A percentile compares a stretch with the other conserved stretches of the same genome.
phyloP scores from a whole-genome alignment of 2,329 filamentous ascomycete species.

The Emergomyces africanus region DNA sequence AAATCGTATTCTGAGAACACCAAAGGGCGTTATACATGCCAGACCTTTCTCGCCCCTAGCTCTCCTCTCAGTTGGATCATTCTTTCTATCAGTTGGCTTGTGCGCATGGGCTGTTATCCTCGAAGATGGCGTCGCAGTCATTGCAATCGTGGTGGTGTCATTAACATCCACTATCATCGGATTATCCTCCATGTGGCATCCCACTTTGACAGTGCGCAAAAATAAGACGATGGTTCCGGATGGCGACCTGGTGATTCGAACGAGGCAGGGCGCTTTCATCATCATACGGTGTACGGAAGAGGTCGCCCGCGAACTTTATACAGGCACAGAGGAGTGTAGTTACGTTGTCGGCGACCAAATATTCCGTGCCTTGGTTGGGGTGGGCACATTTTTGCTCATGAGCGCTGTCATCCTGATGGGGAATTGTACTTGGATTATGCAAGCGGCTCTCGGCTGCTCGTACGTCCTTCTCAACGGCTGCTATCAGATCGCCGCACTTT shows the following conservation, averaged over 20 bases:
- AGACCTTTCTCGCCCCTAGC: slow-evolving; percentile 42
- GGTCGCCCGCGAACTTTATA: slow-evolving; percentile 50
- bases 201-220: slow-evolving; percentile 40
- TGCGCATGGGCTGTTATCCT: slow-evolving; percentile 19
- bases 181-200: slow-evolving; percentile 46
- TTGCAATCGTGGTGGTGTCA: slow-evolving; percentile 42
- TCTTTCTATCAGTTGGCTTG: slow-evolving; percentile 18
- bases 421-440: slow-evolving; percentile 49
- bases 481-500: slow-evolving; percentile 45
- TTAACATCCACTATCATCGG: slow-evolving; percentile 43
- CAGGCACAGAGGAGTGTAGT: slow-evolving; percentile 46
- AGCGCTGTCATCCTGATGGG: slow-evolving; percentile 47
- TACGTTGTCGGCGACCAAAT: slow-evolving; percentile 38
- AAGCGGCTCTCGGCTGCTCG: slow-evolving; percentile 44
- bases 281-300: slow-evolving; percentile 46
- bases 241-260: slow-evolving; percentile 50
- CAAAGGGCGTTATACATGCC: slow-evolving; percentile 8
- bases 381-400: slow-evolving; percentile 50
- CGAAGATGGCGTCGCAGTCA: slow-evolving; percentile 39
- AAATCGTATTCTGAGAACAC: background rate
- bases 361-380: slow-evolving; percentile 43
- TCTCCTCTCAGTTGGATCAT: slow-evolving; percentile 41
- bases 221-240: slow-evolving; percentile 38
- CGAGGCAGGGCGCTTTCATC: slow-evolving; percentile 47
- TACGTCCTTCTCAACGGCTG: slow-evolving; percentile 49